phyloP scores from a whole-genome alignment of 805 yeast genomes.

The Nakazawaea anatomiae region DNA sequence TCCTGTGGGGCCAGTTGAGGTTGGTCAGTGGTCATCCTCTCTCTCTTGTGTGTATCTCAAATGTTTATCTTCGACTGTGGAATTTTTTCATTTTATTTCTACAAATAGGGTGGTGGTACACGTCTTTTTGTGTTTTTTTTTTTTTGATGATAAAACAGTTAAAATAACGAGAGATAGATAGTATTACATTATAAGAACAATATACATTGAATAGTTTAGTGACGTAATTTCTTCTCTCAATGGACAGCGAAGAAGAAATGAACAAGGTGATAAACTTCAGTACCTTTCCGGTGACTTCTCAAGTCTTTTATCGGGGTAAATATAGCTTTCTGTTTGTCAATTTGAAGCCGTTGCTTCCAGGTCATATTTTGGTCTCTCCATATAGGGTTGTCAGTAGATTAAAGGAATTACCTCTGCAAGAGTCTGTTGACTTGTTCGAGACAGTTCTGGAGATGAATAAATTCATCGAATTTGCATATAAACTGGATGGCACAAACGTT shows the following conservation, averaged over 20 bases:
- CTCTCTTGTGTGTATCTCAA: too few species aligned
- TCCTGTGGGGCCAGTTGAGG: constrained; percentile 9
- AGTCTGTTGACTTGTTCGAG: constrained; percentile 68
- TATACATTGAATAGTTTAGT: not conserved
- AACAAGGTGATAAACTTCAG: constrained; percentile 2
- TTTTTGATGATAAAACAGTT: too few species aligned
- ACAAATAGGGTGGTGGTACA: too few species aligned
- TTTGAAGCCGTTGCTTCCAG: constrained; percentile 87
- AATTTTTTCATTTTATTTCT: too few species aligned
- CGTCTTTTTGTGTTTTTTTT: too few species aligned
- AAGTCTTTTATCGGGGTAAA: constrained; percentile 40
- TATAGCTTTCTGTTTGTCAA: constrained; percentile 84
- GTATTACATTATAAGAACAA: too few species aligned
- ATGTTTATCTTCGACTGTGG: too few species aligned
- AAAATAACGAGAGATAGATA: too few species aligned
- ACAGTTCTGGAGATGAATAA: constrained; percentile 67
- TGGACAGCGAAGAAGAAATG: not conserved
- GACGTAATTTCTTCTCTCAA: not conserved
- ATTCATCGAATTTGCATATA: constrained; percentile 59
- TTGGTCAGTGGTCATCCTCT: constrained; percentile 9
- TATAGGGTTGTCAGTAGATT: constrained; percentile 60
- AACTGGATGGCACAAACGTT: constrained; percentile 80
- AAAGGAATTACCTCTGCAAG: constrained; percentile 65
- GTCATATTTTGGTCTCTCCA: constrained; percentile 90
- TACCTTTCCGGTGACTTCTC: constrained; percentile 48